A percentile compares a stretch with the other conserved stretches of the same genome.
Conservation (phyloP, 495 filamentous ascomycete genomes). For the Hypoxylon lenormandii region DNA sequence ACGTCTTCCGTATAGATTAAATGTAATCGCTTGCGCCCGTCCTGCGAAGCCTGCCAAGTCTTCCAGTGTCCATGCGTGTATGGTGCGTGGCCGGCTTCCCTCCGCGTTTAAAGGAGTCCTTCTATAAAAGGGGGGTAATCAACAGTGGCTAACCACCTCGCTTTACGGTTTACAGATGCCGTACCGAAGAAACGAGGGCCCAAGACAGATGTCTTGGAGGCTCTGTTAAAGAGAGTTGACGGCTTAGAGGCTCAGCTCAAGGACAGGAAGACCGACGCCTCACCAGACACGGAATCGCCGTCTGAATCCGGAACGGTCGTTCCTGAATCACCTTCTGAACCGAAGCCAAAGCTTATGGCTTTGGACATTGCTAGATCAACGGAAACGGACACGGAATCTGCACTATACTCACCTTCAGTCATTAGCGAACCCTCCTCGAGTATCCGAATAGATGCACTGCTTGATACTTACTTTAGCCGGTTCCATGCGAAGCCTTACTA, state of each 20-base stretch:
- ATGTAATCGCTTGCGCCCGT: constrained; percentile 84
- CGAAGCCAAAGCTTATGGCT: constrained; percentile 44
- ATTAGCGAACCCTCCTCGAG: constrained; percentile 56
- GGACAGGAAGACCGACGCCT: constrained; percentile 66
- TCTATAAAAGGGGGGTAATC: background rate
- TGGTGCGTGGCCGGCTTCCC: constrained; percentile 64
- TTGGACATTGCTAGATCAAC: constrained; percentile 36
- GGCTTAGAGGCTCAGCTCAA: constrained; percentile 83
- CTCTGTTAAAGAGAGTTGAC: constrained; percentile 83
- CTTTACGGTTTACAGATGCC: constrained; percentile 68
- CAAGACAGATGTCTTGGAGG: constrained; percentile 88
- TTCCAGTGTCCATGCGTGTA: constrained; percentile 91
- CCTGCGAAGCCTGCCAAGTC: constrained; percentile 87
- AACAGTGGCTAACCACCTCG: constrained; percentile 35
- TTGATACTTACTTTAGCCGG: constrained; percentile 80
- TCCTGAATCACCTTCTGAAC: constrained; percentile 30
- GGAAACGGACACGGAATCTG: constrained; percentile 48
- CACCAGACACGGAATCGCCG: constrained; percentile 53
- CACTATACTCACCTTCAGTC: constrained; percentile 54
- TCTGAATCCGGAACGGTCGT: constrained; percentile 4
- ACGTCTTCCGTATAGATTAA: constrained; percentile 73
- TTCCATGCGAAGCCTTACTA: constrained; percentile 83
- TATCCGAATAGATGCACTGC: constrained; percentile 68
- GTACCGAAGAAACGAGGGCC: constrained; percentile 88
- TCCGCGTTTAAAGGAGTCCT: background rate